These are phyloP conservation scores for Starmera pachycereana DNA, from an alignment of 805 yeast genomes.

Conservation along the genomic window DNA sequence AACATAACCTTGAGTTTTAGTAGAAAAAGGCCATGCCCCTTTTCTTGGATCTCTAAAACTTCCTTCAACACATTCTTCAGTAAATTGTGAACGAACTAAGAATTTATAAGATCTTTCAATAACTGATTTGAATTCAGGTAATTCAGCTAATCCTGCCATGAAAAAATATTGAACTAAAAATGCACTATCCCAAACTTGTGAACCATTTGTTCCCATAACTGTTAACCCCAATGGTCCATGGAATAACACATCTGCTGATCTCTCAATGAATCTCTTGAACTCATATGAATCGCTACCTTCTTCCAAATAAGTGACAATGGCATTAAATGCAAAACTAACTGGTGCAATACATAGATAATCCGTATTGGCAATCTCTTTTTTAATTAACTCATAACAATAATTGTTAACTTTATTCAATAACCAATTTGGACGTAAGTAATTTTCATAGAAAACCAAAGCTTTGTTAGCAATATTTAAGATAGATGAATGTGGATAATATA, in stretches of 20 bases:
- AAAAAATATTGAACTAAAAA: conserved; percentile 80
- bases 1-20: conserved; percentile 91
- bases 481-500: conserved; percentile 85
- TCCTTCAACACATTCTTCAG: conserved; percentile 64
- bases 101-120: conserved; percentile 62
- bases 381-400: conserved; percentile 49
- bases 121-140: conserved; percentile 52
- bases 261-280: conserved; percentile 41
- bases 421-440: conserved; percentile 69
- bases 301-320: conserved; percentile 57
- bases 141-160: conserved; percentile 66
- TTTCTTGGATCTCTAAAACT: conserved; percentile 72
- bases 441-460: conserved; percentile 54
- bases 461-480: conserved; percentile 54
- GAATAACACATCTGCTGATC: conserved; percentile 70
- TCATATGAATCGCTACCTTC: conserved; percentile 60
- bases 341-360: conserved; percentile 87
- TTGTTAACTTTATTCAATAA: conserved; percentile 40
- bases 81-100: conserved; percentile 75
- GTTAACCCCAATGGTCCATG: conserved; percentile 88
- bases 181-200: conserved; percentile 95
- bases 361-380: conserved; percentile 71
- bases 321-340: conserved; percentile 76
- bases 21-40: conserved; percentile 96
- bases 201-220: conserved; percentile 95